Evolutionary conservation across 202 grass and related monocot genomes (phyloP), one percentile per base, ranked within the genome.

Genomic region (Musa balbisiana): DNA sequence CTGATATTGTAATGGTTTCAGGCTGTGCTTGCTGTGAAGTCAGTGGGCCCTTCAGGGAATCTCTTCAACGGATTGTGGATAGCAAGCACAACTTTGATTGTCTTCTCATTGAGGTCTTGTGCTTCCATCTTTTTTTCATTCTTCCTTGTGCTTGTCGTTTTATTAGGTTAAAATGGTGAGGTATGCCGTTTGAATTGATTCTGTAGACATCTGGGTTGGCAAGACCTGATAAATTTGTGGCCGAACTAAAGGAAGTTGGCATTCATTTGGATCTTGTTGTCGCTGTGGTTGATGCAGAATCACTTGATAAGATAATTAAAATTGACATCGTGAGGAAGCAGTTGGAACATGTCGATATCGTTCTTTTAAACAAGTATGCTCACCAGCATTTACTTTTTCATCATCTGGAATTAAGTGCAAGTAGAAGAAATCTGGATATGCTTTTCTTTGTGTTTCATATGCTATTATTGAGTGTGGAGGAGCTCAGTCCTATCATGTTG

Each of bases 61-160:
- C 74, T 24, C 59, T 76, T 50, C 58, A 76, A 12, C 56, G 59
- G 58, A 76, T 76, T 52, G 74, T 76, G n/a, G 58, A 64, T 49
- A 76, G 74, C 59, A 76, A 64, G 74, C 74, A 76, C 74, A 76
- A 76, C n/a, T 76, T 76, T 25, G 74, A 76, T 52, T 76, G 74
- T n/a, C 59, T 76, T 17, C 56, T 76, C 15, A 20, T 76, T n/a
- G 74, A 76, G 74, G 74, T 76, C 19, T 60, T 23, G 11, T 62
- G 49, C 27, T 23, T 3, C 10, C 14, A 3, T 52, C 10, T 16
- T 51, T 76, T 24, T 6, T 29, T 49, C 13, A 8, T 21, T 76
- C 2, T 51, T 76, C 58, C 26, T 19, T 26, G 26, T 76, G 8
- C n/a, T 51, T 64, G 74, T 52, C 51, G n/a, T 8, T 76, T 64